phyloP scores from a whole-genome alignment of 139 green algal species.

The Nannochloris sp. region DNA sequence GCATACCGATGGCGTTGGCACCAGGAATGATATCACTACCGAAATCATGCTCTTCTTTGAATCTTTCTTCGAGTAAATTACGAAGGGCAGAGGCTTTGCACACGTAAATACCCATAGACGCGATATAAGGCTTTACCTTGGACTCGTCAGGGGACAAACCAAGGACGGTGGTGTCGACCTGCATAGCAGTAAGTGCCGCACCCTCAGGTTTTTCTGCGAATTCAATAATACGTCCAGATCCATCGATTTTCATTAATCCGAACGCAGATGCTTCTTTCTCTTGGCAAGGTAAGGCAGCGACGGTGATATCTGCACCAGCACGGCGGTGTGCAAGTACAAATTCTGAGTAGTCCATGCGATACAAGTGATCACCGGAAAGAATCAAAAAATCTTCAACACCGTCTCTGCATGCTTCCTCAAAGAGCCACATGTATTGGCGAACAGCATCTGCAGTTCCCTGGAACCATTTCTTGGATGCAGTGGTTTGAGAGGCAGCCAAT shows the following conservation, averaged over 20 bases:
- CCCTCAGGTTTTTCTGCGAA: conserved; percentile 99
- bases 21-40: conserved; percentile 78
- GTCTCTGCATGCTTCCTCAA: conserved; percentile 81
- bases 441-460: conserved; percentile 96
- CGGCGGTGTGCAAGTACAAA: conserved; percentile 91
- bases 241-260: conserved; percentile 99
- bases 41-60: conserved; percentile 75
- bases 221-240: conserved; percentile 73
- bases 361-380: conserved; percentile 98
- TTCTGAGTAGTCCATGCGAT: conserved; percentile 98
- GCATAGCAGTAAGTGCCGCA: conserved; percentile 82
- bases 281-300: conserved; percentile 89
- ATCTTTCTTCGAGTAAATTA: conserved; percentile 44
- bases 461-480: conserved; percentile 93
- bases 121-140: conserved; percentile 90
- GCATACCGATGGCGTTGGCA: conserved; percentile 64
- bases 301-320: conserved; percentile 90
- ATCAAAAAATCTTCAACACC: conserved; percentile 97
- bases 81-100: conserved; percentile 55
- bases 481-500: conserved; percentile 89
- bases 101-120: conserved; percentile 99
- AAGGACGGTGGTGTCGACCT: conserved; percentile 95
- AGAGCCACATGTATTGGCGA: conserved; percentile 98
- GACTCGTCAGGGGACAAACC: conserved; percentile 79
- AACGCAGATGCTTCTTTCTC: conserved; percentile 87